Percentiles rank a stretch among this genome's conserved stretches.
These are phyloP conservation scores for Amoebophrya sp. DNA, from an alignment of 169 alveolate species.

Conservation along the genomic window DNA sequence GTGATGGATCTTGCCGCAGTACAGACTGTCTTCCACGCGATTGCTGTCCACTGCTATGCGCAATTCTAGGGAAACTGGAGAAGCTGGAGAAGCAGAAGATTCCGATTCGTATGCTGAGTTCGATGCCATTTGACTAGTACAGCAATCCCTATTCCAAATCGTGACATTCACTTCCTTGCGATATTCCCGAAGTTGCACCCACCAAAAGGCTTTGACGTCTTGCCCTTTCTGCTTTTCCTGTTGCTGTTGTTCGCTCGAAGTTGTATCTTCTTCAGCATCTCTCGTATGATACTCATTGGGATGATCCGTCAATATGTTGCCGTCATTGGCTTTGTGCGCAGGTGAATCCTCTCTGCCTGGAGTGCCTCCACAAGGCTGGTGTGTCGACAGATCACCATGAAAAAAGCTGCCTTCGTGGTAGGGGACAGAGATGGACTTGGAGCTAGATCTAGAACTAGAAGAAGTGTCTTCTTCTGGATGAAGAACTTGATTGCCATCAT, in stretches of 20 bases:
- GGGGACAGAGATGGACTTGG: neutral
- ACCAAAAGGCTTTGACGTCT: neutral
- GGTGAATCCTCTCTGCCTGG: neutral
- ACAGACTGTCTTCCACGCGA: neutral
- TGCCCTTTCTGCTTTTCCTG: neutral
- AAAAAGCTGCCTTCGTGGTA: neutral
- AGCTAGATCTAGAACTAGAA: neutral
- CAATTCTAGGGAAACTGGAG: neutral
- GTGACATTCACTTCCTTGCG: neutral
- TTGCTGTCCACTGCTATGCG: neutral
- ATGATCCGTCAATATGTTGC: neutral
- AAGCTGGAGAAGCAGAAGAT: no score
- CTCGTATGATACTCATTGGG: neutral
- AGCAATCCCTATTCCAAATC: neutral
- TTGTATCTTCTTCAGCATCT: neutral
- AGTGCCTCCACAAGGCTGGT: constrained; percentile 8
- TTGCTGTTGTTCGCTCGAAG: neutral
- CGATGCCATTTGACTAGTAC: neutral
- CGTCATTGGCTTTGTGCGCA: neutral
- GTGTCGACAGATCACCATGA: neutral
- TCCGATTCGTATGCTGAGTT: no score
- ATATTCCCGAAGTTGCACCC: neutral
- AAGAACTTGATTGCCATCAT: no score
- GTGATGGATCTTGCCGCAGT: neutral
- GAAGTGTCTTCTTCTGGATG: no score